A percentile compares a stretch with the other conserved stretches of the same genome.
These are phyloP conservation scores for Trichoderma harzianum DNA, from an alignment of 2,329 filamentous ascomycete genomes.

Conservation along the genomic window DNA sequence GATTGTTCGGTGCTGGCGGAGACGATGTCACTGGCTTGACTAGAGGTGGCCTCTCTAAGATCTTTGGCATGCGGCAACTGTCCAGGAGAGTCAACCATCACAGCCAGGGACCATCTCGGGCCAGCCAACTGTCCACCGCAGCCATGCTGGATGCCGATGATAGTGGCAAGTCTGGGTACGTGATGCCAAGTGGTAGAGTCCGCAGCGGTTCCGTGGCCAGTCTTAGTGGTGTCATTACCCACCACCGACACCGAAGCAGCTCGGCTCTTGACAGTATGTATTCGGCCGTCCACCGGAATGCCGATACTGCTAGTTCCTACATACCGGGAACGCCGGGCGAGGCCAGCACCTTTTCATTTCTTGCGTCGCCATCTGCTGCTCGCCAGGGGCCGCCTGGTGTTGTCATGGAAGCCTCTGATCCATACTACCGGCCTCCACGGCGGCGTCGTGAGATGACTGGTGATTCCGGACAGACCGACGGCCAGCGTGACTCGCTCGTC, in stretches of 20 bases:
- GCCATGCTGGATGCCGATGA: slow-evolving; percentile 73
- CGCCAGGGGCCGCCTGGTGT: slow-evolving; percentile 44
- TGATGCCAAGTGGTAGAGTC: slow-evolving; percentile 51
- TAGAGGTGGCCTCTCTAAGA: slow-evolving; percentile 81
- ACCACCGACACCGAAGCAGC: slow-evolving; percentile 49
- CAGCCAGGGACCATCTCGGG: slow-evolving; percentile 60
- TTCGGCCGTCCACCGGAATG: slow-evolving; percentile 44
- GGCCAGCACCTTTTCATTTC: slow-evolving; percentile 68
- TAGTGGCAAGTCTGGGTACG: slow-evolving; percentile 59
- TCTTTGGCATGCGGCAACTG: slow-evolving; percentile 87
- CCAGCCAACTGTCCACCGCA: slow-evolving; percentile 78
- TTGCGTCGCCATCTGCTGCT: slow-evolving; percentile 55
- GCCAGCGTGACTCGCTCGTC: slow-evolving; percentile 28
- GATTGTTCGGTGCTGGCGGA: slow-evolving; percentile 77
- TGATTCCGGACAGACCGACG: slow-evolving; percentile 34
- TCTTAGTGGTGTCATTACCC: slow-evolving; percentile 46
- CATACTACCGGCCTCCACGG: slow-evolving; percentile 85
- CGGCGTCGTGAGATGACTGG: slow-evolving; percentile 61
- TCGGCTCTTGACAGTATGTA: slow-evolving; percentile 52
- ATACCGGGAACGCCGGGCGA: slow-evolving; percentile 72
- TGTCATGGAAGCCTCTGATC: slow-evolving; percentile 58
- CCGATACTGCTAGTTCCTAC: slow-evolving; percentile 61
- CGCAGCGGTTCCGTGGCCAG: slow-evolving; percentile 62
- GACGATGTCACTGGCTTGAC: slow-evolving; percentile 67
- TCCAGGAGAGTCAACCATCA: slow-evolving; percentile 65